A percentile compares a stretch with the other conserved stretches of the same genome.
Conservation (phyloP, 140 eudicot genomes). For the Cichorium intybus region DNA sequence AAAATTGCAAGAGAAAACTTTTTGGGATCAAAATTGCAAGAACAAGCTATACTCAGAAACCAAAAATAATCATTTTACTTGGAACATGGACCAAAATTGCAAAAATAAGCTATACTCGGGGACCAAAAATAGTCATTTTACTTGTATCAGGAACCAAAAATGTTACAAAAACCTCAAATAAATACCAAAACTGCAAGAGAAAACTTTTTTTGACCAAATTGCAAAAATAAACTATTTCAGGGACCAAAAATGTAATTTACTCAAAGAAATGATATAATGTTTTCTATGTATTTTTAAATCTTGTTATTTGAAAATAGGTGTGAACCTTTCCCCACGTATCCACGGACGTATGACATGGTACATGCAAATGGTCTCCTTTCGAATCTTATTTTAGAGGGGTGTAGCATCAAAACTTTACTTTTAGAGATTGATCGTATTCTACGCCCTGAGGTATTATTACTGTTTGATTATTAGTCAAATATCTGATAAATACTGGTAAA, state of each 20-base stretch:
- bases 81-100: background rate
- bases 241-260: background rate
- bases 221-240: background rate
- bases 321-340: slow-evolving; percentile 94
- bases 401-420: slow-evolving; percentile 58
- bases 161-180: no score
- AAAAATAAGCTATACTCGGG: background rate
- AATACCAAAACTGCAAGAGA: background rate
- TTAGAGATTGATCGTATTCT: slow-evolving; percentile 91
- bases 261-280: background rate
- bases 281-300: background rate
- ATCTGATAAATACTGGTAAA: background rate
- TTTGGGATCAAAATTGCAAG: background rate
- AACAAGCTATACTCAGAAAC: background rate
- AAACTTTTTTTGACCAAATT: no score
- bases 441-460: slow-evolving; percentile 76
- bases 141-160: no score
- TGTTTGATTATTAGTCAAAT: background rate
- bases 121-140: background rate
- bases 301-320: slow-evolving; percentile 54
- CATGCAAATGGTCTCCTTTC: slow-evolving; percentile 88
- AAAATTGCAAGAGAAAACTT: background rate
- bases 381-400: slow-evolving; percentile 48
- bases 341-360: slow-evolving; percentile 92
- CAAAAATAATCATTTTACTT: background rate